Evolutionary conservation across 805 yeast genomes (phyloP), one percentile per base, ranked within the genome.

Genomic region (Wickerhamiella shivajii): DNA sequence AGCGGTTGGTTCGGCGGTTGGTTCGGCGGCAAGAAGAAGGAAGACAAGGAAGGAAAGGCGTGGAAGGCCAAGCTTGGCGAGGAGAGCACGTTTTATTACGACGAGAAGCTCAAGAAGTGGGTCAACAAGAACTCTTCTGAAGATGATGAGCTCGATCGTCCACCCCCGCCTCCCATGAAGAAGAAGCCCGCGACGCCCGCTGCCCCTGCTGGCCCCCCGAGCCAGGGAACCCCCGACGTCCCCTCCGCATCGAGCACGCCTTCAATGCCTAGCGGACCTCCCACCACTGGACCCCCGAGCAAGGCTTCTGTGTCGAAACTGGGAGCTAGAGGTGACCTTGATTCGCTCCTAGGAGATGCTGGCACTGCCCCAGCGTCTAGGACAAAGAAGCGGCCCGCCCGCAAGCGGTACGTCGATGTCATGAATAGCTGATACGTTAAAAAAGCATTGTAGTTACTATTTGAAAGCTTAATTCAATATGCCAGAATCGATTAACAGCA

Each of bases 31-130:
- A 53, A 60, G 46, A 55, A 61, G 3, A 66, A 63, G 28, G 63
- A 60, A 41, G 55, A 56, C 30, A 65, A 64, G 28, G 67, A 71
- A 33, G 81, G 80, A 24, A 80, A 79, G 49, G 78, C 84, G 0
- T 66, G 74, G 40, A 69, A 71, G 42, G 97, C 95, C 23, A 83
- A 90, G 44, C 58, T 90, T 34, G 98, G 97, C 9, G 80, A 77
- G 37, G 67, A 72, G 39, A 77, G 65, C 49, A 61, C 69, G 12
- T 77, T 90, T 50, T 67, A 70, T 47, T 90, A 72, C 52, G 94
- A 85, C 57, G 87, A 80, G 46, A 71, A 77, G 39, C 66, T 77
- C 49, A 74, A 77, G 51, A 68, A 94, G 47, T 90, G 96, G 95
- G 71, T 90, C 33, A 75, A 81, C 69, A 3, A 68, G 74, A 17